A percentile compares a stretch with the other conserved stretches of the same genome.
phyloP scores from a whole-genome alignment of 805 yeast species.

The Spathaspora passalidarum region DNA sequence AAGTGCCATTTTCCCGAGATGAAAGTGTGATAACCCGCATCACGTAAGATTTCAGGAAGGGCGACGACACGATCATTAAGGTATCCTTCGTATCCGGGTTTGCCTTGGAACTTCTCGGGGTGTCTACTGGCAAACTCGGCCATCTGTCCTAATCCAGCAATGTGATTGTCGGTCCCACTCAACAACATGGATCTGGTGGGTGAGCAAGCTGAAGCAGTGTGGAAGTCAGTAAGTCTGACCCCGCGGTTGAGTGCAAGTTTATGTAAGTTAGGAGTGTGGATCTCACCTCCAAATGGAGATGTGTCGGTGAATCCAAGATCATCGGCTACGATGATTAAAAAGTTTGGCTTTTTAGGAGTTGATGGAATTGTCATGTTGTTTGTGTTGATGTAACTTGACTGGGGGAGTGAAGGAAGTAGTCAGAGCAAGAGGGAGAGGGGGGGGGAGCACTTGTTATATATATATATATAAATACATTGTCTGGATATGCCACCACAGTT shows the following conservation, averaged over 20 bases:
- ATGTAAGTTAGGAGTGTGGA: constrained; percentile 51
- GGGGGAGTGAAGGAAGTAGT: no score
- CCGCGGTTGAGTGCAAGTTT: constrained; percentile 42
- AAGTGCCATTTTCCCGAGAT: constrained; percentile 63
- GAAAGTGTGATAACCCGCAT: constrained; percentile 48
- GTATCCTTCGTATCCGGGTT: constrained; percentile 57
- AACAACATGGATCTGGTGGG: constrained; percentile 62
- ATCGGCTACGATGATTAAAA: constrained; percentile 56
- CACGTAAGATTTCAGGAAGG: constrained; percentile 48
- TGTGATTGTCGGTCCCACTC: constrained; percentile 60
- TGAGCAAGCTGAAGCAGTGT: constrained; percentile 63
- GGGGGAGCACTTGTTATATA: no score
- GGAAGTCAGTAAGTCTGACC: constrained; percentile 53
- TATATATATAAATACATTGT: no score
- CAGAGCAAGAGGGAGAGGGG: no score
- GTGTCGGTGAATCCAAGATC: constrained; percentile 60
- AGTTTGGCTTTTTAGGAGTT: constrained; percentile 39
- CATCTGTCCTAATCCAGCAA: constrained; percentile 61
- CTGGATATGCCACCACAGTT: not conserved
- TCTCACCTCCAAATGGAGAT: constrained; percentile 55
- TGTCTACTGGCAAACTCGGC: constrained; percentile 39
- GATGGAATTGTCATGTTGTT: not conserved
- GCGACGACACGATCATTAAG: constrained; percentile 51
- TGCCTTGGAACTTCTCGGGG: constrained; percentile 39
- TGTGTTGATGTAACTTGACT: not conserved